Evolutionary conservation across 2,329 filamentous ascomycete species (phyloP), one percentile per base, ranked within the genome.

Genomic region (Colletotrichum horii): DNA sequence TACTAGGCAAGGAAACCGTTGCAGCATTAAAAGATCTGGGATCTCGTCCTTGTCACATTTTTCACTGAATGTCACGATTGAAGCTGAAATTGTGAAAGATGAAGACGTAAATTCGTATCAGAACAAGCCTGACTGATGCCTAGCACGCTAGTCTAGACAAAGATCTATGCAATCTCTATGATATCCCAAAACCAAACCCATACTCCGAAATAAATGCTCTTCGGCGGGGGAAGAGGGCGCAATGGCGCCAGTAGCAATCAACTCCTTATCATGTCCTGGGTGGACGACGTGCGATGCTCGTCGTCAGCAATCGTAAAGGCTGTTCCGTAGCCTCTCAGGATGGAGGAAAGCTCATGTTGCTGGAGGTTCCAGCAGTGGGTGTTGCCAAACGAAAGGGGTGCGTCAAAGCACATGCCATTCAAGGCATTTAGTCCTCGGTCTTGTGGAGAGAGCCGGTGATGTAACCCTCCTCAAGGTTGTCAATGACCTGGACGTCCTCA

Each of bases 401-500:
- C 70, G 22, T 48, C 52, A 24, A 15, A 34, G 56, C 70, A 43
- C 70, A 66, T 71, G 22, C 28, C 60, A 6, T 14, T 16, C 11
- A 16, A 34, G 22, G 74, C 77, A 70, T 79, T 83, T 75, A 86
- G 78, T 86, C 84, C 32, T 76, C 61, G 48, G 84, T 84, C 80
- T 85, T 85, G 81, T 86, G 84, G 81, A 86, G 85, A 77, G 79
- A 82, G 79, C 84, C 78, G 65, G 78, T 79, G 43, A 79, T 78
- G 74, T 79, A 79, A 68, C 77, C 77, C 78, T 79, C 78, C 48
- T 76, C 78, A 38, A 79, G 78, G 0, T 76, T 79, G 52, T 87
- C 84, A 67, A 92, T 72, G 71, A 65, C 43, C 34, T 69, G 67
- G 19, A 77, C 58, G 28, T 94, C 92, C 66, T 89, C 89, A 0